A percentile compares a stretch with the other conserved stretches of the same genome.
These are phyloP conservation scores for Aspergillus tubingensis DNA, from an alignment of 2,329 filamentous ascomycete species.

Conservation along the genomic window DNA sequence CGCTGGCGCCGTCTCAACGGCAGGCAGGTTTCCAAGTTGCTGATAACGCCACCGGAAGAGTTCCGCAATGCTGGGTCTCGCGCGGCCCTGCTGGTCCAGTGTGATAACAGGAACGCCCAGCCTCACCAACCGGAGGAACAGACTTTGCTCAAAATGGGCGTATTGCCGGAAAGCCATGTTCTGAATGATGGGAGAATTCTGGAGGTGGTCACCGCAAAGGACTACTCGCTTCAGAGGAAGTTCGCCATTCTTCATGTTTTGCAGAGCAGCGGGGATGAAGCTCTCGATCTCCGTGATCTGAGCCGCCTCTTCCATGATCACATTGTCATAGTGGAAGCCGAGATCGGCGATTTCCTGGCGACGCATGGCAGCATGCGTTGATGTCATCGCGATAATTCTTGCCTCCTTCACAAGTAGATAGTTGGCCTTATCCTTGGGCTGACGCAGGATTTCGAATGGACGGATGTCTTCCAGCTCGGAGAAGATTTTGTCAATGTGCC, in stretches of 20 bases:
- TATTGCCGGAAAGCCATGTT: conserved; percentile 93
- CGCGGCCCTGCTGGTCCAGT: conserved; percentile 90
- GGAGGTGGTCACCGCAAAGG: conserved; percentile 90
- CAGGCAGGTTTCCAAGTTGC: conserved; percentile 74
- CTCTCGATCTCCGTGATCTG: conserved; percentile 98
- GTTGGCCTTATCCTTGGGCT: conserved; percentile 89
- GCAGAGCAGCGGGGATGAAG: conserved; percentile 92
- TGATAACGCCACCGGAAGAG: conserved; percentile 94
- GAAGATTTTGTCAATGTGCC: conserved; percentile 87
- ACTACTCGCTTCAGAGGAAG: conserved; percentile 83
- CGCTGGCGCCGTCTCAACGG: conserved; percentile 67
- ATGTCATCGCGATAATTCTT: conserved; percentile 98
- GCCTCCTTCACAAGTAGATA: conserved; percentile 94
- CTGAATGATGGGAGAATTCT: conserved; percentile 95
- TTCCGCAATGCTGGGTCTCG: conserved; percentile 79
- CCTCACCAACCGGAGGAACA: conserved; percentile 88
- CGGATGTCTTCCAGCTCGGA: conserved; percentile 88
- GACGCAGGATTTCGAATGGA: conserved; percentile 90
- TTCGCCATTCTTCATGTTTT: conserved; percentile 73
- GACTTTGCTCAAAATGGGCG: conserved; percentile 91
- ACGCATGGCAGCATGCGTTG: conserved; percentile 94
- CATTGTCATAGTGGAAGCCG: conserved; percentile 97
- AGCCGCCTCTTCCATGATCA: conserved; percentile 97
- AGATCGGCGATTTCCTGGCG: conserved; percentile 84
- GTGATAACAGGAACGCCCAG: conserved; percentile 88